Evolutionary conservation across 208 protist species (phyloP).

Genomic region (Acanthamoeba sp.): DNA sequence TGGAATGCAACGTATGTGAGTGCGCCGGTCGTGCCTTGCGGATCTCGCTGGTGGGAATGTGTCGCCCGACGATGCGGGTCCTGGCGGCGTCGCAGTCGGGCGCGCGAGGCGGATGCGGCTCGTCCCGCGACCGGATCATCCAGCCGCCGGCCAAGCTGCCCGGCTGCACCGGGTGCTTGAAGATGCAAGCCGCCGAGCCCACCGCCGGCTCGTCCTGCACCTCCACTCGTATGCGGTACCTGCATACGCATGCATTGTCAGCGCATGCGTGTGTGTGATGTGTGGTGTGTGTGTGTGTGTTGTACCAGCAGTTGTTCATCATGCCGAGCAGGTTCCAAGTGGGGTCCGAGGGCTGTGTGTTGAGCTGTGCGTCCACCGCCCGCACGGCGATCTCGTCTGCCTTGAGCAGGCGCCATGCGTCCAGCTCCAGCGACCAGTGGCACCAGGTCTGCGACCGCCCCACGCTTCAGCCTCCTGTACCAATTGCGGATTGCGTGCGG

Average conservation of each 20-base stretch:
- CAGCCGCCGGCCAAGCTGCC: neutral
- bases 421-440: constrained; percentile 60
- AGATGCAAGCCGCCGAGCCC: neutral
- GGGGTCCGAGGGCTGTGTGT: constrained; percentile 56
- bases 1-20: neutral
- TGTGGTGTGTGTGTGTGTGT: neutral
- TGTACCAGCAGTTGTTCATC: constrained; percentile 74
- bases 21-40: neutral
- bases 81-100: neutral
- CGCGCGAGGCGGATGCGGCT: neutral
- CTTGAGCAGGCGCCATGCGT: neutral
- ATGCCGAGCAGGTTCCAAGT: constrained; percentile 73
- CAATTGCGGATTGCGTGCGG: too few species aligned
- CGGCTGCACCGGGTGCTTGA: constrained; percentile 19
- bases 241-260: neutral
- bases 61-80: neutral
- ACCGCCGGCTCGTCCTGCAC: neutral
- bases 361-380: constrained; percentile 11
- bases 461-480: too few species aligned
- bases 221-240: neutral
- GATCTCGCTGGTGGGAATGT: constrained; percentile 1
- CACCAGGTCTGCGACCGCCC: constrained; percentile 35
- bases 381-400: constrained; percentile 58
- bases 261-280: neutral
- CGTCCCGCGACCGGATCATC: neutral